These are phyloP conservation scores for Alternaria alternata DNA, from an alignment of 2,329 filamentous ascomycete species.

Conservation along the genomic window DNA sequence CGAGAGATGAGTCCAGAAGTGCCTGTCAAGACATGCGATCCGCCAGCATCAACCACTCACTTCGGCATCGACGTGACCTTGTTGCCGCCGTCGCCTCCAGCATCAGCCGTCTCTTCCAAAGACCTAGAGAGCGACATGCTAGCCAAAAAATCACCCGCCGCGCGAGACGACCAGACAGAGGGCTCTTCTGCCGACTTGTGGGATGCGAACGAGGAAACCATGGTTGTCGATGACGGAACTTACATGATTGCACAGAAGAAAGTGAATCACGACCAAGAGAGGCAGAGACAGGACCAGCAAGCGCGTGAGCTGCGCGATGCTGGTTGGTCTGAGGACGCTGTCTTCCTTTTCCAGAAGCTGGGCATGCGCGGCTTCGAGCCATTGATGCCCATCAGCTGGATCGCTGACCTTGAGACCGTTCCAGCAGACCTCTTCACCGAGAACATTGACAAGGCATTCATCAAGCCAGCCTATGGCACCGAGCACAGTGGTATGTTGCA, in stretches of 20 bases:
- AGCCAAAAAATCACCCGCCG: constrained; percentile 20
- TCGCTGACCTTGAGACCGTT: constrained; percentile 62
- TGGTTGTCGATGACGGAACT: constrained; percentile 44
- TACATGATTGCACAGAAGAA: constrained; percentile 37
- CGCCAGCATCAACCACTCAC: constrained; percentile 31
- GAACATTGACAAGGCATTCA: constrained; percentile 54
- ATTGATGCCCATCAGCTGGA: constrained; percentile 61
- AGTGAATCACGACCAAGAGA: constrained; percentile 35
- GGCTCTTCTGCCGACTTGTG: constrained; percentile 32
- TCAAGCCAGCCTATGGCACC: constrained; percentile 54
- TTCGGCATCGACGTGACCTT: constrained; percentile 35
- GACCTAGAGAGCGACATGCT: constrained; percentile 47
- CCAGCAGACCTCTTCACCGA: constrained; percentile 62
- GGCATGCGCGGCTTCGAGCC: constrained; percentile 65
- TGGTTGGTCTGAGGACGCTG: constrained; percentile 62
- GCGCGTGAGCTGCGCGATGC: constrained; percentile 49
- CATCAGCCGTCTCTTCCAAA: constrained; percentile 27
- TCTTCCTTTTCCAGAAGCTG: constrained; percentile 62
- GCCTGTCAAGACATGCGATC: constrained; percentile 33
- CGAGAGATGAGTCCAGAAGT: constrained; percentile 47
- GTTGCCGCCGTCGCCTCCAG: constrained; percentile 44
- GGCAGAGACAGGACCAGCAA: constrained; percentile 35
- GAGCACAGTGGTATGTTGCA: constrained; percentile 56
- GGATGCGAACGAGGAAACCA: constrained; percentile 49
- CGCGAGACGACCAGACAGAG: constrained; percentile 10